Conservation (phyloP, 1,284 basidiomycete genomes). For the Blastosporella zonata region DNA sequence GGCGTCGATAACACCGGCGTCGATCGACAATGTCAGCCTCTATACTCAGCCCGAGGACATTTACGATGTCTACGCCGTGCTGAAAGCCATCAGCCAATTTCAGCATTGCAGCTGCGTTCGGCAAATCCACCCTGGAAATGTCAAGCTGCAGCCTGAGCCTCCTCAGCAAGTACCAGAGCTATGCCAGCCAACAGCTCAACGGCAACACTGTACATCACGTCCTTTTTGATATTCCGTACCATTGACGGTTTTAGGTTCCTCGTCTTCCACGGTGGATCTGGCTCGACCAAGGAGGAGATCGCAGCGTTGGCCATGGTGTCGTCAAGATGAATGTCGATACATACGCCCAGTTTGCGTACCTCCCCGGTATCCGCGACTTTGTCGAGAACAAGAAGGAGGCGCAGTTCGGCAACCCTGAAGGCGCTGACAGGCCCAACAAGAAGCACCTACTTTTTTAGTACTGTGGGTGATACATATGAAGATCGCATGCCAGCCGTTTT, state of each 20-base stretch:
- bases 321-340: conserved; percentile 98
- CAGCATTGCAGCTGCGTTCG: conserved; percentile 95
- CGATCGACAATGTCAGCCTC: conserved; percentile 92
- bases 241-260: conserved; percentile 65
- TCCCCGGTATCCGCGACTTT: conserved; percentile 89
- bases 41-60: conserved; percentile 99
- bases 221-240: neutral
- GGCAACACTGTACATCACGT: conserved; percentile 66
- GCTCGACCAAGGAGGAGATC: conserved; percentile 97
- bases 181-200: conserved; percentile 72
- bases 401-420: conserved; percentile 95
- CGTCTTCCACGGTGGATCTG: conserved; percentile 99
- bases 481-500: too few species aligned
- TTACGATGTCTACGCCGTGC: conserved; percentile 86
- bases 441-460: too few species aligned
- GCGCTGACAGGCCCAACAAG: conserved; percentile 95
- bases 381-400: conserved; percentile 77
- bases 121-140: conserved; percentile 96
- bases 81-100: conserved; percentile 89
- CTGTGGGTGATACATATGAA: too few species aligned
- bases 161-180: conserved; percentile 88
- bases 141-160: conserved; percentile 90
- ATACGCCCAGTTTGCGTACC: conserved; percentile 93
- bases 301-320: conserved; percentile 86
- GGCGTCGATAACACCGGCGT: conserved; percentile 96